phyloP scores from a whole-genome alignment of 805 yeast genomes.

The Candida adriatica region DNA sequence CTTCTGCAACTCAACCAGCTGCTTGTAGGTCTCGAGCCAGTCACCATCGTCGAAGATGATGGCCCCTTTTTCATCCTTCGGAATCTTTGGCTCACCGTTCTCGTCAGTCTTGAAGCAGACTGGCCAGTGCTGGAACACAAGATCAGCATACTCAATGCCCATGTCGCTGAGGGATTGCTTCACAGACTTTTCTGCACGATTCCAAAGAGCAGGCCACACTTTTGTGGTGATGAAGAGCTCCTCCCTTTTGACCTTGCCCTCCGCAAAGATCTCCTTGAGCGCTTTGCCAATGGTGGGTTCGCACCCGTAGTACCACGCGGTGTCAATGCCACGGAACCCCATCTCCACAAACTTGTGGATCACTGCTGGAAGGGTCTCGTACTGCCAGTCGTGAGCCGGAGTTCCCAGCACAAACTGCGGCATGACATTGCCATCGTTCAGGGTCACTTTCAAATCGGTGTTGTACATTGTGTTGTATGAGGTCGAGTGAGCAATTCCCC shows the following conservation, averaged over 20 bases:
- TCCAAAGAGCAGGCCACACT: slow-evolving; percentile 54
- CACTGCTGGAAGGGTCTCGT: slow-evolving; percentile 40
- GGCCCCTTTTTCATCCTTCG: slow-evolving; percentile 29
- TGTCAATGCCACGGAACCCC: slow-evolving; percentile 70
- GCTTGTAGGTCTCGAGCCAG: slow-evolving; percentile 45
- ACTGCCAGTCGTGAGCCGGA: slow-evolving; percentile 43
- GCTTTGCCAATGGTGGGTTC: slow-evolving; percentile 50
- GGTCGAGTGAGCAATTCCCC: too few species aligned
- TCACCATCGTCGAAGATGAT: slow-evolving; percentile 33
- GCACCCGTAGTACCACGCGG: slow-evolving; percentile 64
- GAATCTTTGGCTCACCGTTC: slow-evolving; percentile 35
- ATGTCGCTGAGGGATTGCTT: slow-evolving; percentile 51
- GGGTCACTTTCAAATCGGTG: slow-evolving; percentile 4
- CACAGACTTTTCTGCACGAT: slow-evolving; percentile 44
- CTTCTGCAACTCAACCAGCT: slow-evolving; percentile 44
- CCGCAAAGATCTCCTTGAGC: slow-evolving; percentile 37
- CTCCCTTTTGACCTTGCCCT: slow-evolving; percentile 39
- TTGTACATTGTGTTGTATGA: too few species aligned
- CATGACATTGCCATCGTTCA: slow-evolving; percentile 51
- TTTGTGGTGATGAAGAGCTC: slow-evolving; percentile 70
- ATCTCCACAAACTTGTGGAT: slow-evolving; percentile 32
- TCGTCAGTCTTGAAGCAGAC: slow-evolving; percentile 63
- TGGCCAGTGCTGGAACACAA: slow-evolving; percentile 80
- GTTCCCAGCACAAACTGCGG: slow-evolving; percentile 72
- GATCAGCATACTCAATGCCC: slow-evolving; percentile 68